A percentile compares a stretch with the other conserved stretches of the same genome.
Conservation (phyloP, 306 rosid genomes). For the Fagus sylvatica region DNA sequence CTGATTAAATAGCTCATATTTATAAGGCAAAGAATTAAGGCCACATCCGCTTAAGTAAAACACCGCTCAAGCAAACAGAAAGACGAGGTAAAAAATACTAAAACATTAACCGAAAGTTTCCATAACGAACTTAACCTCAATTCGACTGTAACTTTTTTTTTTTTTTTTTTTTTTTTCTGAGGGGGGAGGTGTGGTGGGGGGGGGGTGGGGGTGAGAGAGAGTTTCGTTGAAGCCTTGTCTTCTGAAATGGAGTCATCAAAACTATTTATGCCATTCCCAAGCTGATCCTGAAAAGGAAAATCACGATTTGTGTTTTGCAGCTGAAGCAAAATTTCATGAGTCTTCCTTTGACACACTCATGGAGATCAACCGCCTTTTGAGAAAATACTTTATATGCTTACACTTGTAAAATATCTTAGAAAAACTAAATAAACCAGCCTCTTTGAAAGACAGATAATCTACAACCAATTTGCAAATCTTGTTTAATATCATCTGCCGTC, state of each 20-base stretch:
- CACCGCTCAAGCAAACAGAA: no score
- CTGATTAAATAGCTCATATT: no score
- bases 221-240: not conserved
- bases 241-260: not conserved
- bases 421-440: not conserved
- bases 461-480: constrained; percentile 1
- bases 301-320: not conserved
- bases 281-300: not conserved
- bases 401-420: not conserved
- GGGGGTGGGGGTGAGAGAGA: not conserved
- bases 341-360: not conserved
- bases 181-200: no score
- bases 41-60: no score
- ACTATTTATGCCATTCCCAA: not conserved
- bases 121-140: not conserved
- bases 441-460: not conserved
- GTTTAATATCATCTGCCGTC: not conserved
- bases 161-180: no score
- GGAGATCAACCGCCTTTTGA: not conserved
- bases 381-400: not conserved
- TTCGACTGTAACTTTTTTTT: not conserved
- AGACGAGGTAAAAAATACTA: not conserved
- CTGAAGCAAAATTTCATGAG: constrained; percentile 1
- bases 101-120: not conserved
- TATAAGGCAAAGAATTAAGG: no score